phyloP scores from a whole-genome alignment of 1,139 yeast genomes.

The Pichia sp. region DNA sequence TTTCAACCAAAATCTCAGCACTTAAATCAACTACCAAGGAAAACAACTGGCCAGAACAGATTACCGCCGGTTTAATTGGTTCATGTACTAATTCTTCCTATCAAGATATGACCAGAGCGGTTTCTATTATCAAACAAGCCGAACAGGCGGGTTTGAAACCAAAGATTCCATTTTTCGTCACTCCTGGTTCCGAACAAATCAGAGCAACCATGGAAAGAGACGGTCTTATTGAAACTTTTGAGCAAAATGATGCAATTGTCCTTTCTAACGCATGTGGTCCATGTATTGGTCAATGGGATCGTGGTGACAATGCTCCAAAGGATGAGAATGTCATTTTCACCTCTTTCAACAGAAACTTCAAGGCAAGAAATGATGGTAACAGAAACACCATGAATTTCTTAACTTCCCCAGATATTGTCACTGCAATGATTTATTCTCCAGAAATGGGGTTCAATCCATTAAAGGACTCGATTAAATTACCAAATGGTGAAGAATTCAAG shows the following conservation, averaged over 20 bases:
- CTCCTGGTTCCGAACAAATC: slow-evolving; percentile 98
- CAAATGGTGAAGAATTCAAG: slow-evolving; percentile 61
- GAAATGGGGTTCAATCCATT: slow-evolving; percentile 83
- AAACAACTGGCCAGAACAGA: slow-evolving; percentile 74
- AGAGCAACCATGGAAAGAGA: slow-evolving; percentile 96
- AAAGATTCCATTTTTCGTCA: slow-evolving; percentile 83
- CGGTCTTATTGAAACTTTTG: slow-evolving; percentile 73
- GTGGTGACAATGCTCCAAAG: slow-evolving; percentile 53
- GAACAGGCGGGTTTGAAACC: slow-evolving; percentile 81
- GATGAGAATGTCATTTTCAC: slow-evolving; percentile 83
- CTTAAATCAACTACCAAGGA: slow-evolving; percentile 55
- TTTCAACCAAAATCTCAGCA: slow-evolving; percentile 75
- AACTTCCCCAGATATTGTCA: slow-evolving; percentile 94
- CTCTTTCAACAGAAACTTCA: slow-evolving; percentile 92
- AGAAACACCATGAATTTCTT: slow-evolving; percentile 94
- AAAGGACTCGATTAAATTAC: slow-evolving; percentile 60
- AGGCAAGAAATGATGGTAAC: slow-evolving; percentile 96
- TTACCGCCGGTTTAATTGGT: slow-evolving; percentile 90
- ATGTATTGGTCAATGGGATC: slow-evolving; percentile 98
- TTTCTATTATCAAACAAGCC: slow-evolving; percentile 80
- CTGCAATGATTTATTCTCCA: slow-evolving; percentile 94
- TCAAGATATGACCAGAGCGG: slow-evolving; percentile 96
- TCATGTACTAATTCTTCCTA: slow-evolving; percentile 97
- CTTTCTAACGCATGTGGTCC: slow-evolving; percentile 99
- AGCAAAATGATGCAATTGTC: slow-evolving; percentile 80